Conservation (phyloP, 192 early-diverging fungal species). For the Coemansia aciculifera region DNA sequence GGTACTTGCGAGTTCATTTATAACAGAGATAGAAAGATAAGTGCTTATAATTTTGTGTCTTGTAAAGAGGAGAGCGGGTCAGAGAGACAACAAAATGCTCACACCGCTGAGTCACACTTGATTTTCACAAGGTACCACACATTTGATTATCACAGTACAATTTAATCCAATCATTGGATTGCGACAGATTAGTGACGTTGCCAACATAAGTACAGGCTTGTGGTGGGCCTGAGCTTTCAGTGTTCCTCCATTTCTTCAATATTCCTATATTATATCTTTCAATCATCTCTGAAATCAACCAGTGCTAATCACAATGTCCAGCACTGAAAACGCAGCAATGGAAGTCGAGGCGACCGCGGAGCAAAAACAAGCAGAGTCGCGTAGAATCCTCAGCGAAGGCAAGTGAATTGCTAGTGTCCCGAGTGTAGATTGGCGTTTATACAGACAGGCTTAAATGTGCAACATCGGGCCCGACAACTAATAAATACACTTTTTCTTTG, state of each 20-base stretch:
- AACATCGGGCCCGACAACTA: neutral
- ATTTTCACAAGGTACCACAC: neutral
- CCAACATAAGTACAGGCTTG: neutral
- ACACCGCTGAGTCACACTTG: conserved; percentile 1
- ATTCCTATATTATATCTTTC: neutral
- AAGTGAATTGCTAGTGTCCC: conserved; percentile 11
- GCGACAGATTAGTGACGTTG: conserved; percentile 38
- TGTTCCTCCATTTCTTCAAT: neutral
- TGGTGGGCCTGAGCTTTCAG: neutral
- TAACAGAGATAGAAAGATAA: neutral
- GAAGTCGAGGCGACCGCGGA: conserved; percentile 43
- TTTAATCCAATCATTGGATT: conserved; percentile 20
- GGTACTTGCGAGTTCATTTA: conserved; percentile 28
- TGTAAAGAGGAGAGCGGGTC: neutral
- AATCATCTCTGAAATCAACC: neutral
- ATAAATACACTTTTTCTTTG: neutral
- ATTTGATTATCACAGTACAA: too few relatives aligned
- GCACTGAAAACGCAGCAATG: conserved; percentile 32
- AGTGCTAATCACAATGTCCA: conserved; percentile 24
- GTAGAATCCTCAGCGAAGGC: conserved; percentile 51
- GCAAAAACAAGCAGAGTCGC: conserved; percentile 50
- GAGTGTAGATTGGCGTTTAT: neutral
- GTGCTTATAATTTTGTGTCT: neutral
- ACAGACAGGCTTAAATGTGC: neutral
- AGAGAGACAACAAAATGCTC: neutral